These are phyloP conservation scores for Petunia hybrid DNA, from an alignment of 305 asterid genomes.

Conservation along the genomic window DNA sequence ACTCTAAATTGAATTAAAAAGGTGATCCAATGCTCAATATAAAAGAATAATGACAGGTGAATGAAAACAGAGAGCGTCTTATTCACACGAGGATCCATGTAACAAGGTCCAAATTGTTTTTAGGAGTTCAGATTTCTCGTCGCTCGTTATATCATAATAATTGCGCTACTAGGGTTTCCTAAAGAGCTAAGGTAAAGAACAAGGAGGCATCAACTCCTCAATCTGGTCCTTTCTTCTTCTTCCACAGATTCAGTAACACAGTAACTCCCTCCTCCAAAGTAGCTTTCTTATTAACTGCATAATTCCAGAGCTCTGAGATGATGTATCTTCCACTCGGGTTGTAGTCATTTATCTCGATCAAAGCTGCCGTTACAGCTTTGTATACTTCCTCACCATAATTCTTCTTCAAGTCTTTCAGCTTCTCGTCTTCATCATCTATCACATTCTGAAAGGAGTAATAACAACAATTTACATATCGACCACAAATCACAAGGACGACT, in stretches of 20 bases:
- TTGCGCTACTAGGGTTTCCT: neutral
- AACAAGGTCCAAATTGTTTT: constrained; percentile 22
- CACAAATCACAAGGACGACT: neutral
- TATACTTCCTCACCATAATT: constrained; percentile 58
- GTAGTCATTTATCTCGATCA: constrained; percentile 71
- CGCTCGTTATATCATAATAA: neutral
- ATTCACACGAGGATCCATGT: constrained; percentile 26
- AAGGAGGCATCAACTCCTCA: constrained; percentile 22
- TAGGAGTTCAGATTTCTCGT: neutral
- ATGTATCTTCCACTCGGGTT: constrained; percentile 82
- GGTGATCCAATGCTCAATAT: neutral
- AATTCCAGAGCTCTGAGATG: constrained; percentile 82
- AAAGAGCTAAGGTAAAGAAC: constrained; percentile 18
- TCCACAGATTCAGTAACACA: constrained; percentile 49
- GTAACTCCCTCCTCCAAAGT: constrained; percentile 70
- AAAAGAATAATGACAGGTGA: neutral
- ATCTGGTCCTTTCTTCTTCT: constrained; percentile 29
- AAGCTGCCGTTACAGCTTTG: constrained; percentile 70
- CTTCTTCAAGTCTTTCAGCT: constrained; percentile 67
- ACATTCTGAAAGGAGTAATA: constrained; percentile 53
- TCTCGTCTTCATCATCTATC: constrained; percentile 70
- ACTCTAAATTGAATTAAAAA: neutral
- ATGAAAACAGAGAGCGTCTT: constrained; percentile 9
- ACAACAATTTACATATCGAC: neutral
- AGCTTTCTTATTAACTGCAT: constrained; percentile 68